Conservation (phyloP, 139 green algal genomes). For the Chlamydomonas asymmetrica region DNA sequence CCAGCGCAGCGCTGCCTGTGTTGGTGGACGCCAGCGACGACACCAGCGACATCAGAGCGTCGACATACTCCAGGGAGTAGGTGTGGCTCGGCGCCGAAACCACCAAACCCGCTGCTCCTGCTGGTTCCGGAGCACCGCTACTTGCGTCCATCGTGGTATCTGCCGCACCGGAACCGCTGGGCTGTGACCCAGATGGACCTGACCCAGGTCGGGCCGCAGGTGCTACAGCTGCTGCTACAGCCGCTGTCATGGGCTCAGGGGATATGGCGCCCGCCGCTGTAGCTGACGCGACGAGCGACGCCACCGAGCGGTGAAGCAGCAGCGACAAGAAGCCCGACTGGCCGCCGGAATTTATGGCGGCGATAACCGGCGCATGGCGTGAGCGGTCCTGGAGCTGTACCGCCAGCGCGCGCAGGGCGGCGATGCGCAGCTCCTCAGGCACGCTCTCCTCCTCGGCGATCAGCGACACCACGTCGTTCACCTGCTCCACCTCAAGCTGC, state of each 20-base stretch:
- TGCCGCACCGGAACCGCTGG: too few relatives aligned
- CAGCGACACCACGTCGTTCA: constrained; percentile 76
- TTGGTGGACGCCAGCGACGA: constrained; percentile 60
- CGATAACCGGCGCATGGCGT: constrained; percentile 66
- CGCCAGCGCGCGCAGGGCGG: constrained; percentile 70
- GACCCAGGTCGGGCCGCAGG: too few relatives aligned
- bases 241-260: too few relatives aligned
- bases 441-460: constrained; percentile 57
- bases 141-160: too few relatives aligned
- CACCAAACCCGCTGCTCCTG: constrained; percentile 7
- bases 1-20: constrained; percentile 72
- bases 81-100: neutral
- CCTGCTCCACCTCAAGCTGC: constrained; percentile 75
- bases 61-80: constrained; percentile 63
- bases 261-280: neutral
- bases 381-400: constrained; percentile 79
- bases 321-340: constrained; percentile 75
- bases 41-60: constrained; percentile 85
- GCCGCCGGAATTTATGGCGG: constrained; percentile 67
- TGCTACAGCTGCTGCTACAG: too few relatives aligned
- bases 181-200: too few relatives aligned
- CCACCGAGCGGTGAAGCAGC: constrained; percentile 69
- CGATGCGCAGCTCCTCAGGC: constrained; percentile 68
- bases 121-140: too few relatives aligned
- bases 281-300: constrained; percentile 14